Base-by-base conservation (phyloP, 2,329 filamentous ascomycete species). In the Penicillium vulpinum region DNA sequence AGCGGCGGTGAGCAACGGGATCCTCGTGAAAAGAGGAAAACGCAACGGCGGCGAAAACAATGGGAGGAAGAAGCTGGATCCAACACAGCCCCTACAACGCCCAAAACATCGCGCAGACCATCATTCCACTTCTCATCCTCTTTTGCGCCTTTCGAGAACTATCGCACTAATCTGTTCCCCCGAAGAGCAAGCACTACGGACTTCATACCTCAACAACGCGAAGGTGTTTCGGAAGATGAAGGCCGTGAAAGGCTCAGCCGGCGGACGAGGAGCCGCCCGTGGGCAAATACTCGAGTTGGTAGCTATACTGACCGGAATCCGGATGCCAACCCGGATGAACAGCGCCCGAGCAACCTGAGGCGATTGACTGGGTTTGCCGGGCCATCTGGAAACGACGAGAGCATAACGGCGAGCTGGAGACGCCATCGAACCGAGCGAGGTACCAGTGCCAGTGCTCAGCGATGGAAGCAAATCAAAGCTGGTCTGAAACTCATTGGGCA, bases 401-500 rank as follows among this genome's bases (percentile, higher is more conserved):
- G 88, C 57, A 82, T 84, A 21, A 83, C 88, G 63, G 81, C 82
- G 15, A 80, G 85, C 45, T 75, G 76, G 75, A 74, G 73, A 57
- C 73, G 77, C 39, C 76, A 79, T 62, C 76, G 84, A 28, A 70
- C 75, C 38, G 89, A 92, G 62, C 82, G 88, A 64, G 86, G 88
- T 24, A 85, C 88, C 2, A 91, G 88, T 16, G 87, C 89, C 7
- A 78, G 78, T 67, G 91, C 86, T 18, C 89, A 93, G 67, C 91
- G 90, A 78, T 99, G 94, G 94, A 88, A 88, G 62, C 90, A 95
- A 70, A 85, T 99, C 68, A 97, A 97, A 77, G 91, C 91, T 63
- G 92, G 92, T 0, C 77, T 97, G 46, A 92, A 91, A 71, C 80
- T 96, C 58, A 80, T 88, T 38, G 85, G 84, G 26, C 86, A 91